Base-by-base conservation (phyloP, 108 stramenopile genomes). In the Skeletonema marinoi region DNA sequence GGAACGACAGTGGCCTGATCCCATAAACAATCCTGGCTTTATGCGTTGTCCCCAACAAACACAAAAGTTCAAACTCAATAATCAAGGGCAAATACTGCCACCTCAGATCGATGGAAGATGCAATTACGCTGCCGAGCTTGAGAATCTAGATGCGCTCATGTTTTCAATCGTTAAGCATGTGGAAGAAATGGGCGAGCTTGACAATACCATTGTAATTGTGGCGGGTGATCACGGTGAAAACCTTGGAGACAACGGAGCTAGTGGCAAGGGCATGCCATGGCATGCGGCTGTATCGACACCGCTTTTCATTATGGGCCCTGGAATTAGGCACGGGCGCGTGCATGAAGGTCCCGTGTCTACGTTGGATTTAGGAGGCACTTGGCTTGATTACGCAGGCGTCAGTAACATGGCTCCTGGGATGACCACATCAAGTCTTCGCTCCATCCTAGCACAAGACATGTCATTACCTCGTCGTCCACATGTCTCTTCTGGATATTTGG, bases 91-190 rank as follows among this genome's bases (percentile, higher is more conserved):
- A 41, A 68, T 58, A 29, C 11, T 70, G 31, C 32, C 33, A 41
- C 77, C 71, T 14, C 77, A 73, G n/a, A 42, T 72, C 10, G 77
- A 60, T 65, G 77, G 71, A 78, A 64, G 71, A 9, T 78, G 78
- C 38, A 67, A 73, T 50, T 78, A 78, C 42, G 78, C 70, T 25
- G 78, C 78, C 36, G 78, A 78, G 42, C 32, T 78, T 32, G 78
- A 78, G 65, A 32, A 73, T 48, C 35, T 78, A 12, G 78, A 78
- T 65, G 14, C 19, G 3, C 73, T 73, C 31, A 73, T 78, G 72
- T 32, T 29, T 29, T 16, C 16, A 29, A 66, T 78, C 16, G 32
- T 72, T 19, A 21, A 42, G 3, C 42, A 38, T 3, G 61, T 73
- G 4, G 39, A 56, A 32, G 68, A 35, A 35, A 70, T 35, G 68